Evolutionary conservation across 495 filamentous ascomycete genomes (phyloP).

Genomic region (Durotheca rogersii): DNA sequence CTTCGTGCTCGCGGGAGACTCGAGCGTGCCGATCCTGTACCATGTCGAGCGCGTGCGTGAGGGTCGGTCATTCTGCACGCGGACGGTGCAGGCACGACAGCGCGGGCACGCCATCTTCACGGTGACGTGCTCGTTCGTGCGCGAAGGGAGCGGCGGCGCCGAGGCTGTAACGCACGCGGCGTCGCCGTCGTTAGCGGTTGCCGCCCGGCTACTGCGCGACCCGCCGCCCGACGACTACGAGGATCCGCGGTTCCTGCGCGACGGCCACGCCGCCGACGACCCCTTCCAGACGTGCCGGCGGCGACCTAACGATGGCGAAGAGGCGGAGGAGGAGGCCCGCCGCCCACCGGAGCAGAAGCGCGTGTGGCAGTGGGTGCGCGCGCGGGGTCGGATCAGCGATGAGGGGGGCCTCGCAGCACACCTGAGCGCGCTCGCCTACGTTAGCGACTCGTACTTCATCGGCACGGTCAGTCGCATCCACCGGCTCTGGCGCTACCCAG

Average conservation of each 20-base stretch:
- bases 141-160: constrained; percentile 63
- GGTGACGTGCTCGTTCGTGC: constrained; percentile 84
- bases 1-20: constrained; percentile 88
- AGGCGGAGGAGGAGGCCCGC: no score
- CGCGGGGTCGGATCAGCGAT: constrained; percentile 69
- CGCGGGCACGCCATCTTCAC: constrained; percentile 91
- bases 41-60: constrained; percentile 90
- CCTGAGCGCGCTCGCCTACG: constrained; percentile 84
- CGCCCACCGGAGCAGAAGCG: constrained; percentile 61
- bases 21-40: constrained; percentile 80
- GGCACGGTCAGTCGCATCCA: constrained; percentile 81
- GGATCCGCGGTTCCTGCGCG: constrained; percentile 37
- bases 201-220: constrained; percentile 28
- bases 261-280: constrained; percentile 29
- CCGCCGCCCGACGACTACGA: constrained; percentile 43
- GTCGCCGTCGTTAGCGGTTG: constrained; percentile 56
- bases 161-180: constrained; percentile 60
- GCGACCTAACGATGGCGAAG: constrained; percentile 55
- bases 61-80: constrained; percentile 87
- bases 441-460: constrained; percentile 89
- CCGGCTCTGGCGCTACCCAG: constrained; percentile 62
- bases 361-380: constrained; percentile 76
- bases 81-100: constrained; percentile 92
- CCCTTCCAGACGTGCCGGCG: constrained; percentile 60
- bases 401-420: constrained; percentile 77